These are phyloP conservation scores for Aspergillus quadricinctus DNA, from an alignment of 2,329 filamentous ascomycete species.

Conservation along the genomic window DNA sequence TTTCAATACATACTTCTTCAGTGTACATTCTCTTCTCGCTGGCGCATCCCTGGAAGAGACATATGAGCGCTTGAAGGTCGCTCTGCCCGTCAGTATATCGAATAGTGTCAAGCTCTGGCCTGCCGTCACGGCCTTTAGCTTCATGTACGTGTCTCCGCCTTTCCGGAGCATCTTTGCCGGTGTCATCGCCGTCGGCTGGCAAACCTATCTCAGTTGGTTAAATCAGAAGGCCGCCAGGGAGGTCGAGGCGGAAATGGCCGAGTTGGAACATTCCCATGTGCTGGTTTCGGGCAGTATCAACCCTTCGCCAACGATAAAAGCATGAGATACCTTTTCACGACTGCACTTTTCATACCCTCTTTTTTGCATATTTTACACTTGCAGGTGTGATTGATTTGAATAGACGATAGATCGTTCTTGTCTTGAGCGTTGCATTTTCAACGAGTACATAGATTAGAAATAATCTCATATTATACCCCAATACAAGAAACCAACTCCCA, in stretches of 20 bases:
- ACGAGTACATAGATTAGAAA: neutral
- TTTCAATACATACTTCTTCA: slow-evolving; percentile 82
- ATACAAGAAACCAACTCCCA: neutral
- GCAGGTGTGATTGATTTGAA: neutral
- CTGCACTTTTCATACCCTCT: neutral
- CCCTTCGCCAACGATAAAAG: slow-evolving; percentile 13
- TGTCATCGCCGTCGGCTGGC: slow-evolving; percentile 80
- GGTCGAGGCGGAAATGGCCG: slow-evolving; percentile 38
- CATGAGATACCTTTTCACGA: neutral
- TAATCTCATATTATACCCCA: neutral
- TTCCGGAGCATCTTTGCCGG: slow-evolving; percentile 78
- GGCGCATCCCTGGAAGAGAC: slow-evolving; percentile 63
- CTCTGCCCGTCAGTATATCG: slow-evolving; percentile 69
- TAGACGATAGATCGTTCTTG: neutral
- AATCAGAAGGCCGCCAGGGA: slow-evolving; percentile 67
- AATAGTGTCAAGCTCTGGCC: slow-evolving; percentile 90
- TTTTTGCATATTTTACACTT: neutral
- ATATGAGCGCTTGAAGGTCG: slow-evolving; percentile 66
- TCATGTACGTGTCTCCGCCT: slow-evolving; percentile 75
- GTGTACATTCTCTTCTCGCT: slow-evolving; percentile 68
- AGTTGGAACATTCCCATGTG: slow-evolving; percentile 4
- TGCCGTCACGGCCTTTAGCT: slow-evolving; percentile 77
- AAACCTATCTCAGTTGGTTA: slow-evolving; percentile 80
- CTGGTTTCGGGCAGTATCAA: slow-evolving; percentile 4
- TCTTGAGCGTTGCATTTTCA: neutral